Base-by-base conservation (phyloP, 768 basidiomycete genomes). In the Mycena galericulata region DNA sequence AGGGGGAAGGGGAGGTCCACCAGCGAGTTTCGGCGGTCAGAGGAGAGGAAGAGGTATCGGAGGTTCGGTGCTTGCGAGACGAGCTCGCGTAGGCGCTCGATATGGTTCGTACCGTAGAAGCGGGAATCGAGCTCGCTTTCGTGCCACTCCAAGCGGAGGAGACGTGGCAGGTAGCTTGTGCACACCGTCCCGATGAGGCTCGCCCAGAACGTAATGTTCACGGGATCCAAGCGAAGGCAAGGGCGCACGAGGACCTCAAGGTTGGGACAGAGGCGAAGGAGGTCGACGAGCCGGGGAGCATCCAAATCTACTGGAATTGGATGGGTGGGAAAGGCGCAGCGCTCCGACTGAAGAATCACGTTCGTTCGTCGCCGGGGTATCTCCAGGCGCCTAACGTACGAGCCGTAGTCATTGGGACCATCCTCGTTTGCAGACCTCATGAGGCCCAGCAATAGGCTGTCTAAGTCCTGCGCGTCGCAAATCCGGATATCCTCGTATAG, bases 201-300 rank as follows among this genome's bases (percentile, higher is more conserved):
- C 34, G 34, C 50, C 68, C 68, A 69, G 55, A 69, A 69, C 3
- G 36, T 57, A 8, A 69, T 49, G 32, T 50, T 69, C 24, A 50
- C 40, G 4, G 62, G 55, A 26, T 69, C 62, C 32, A 69, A 29
- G 46, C 50, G 62, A 20, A 69, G 62, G 49, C 51, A 64, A 2
- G 68, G 68, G 11, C 68, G 68, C 4, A 86, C 71, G 49, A 69
- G 38, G 27, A 69, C 47, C 26, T 69, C 57, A 17, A 69, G 41
- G 5, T 24, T 32, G 2, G 68, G 62, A 30, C 68, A 69, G 9
- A 62, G 60, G 17, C 22, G 27, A 0, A 65, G 57, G 26, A 69
- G 20, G 9, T 69, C 62, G 5, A 36, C 56, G 26, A 64, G 53
- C 0, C 58, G 49, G 5, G 32, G 24, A 15, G 40, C 22, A 27